Percentiles rank a stretch among this genome's conserved stretches.
phyloP scores from a whole-genome alignment of 2,329 filamentous ascomycete species.

The Arthrobotrys sinensis region DNA sequence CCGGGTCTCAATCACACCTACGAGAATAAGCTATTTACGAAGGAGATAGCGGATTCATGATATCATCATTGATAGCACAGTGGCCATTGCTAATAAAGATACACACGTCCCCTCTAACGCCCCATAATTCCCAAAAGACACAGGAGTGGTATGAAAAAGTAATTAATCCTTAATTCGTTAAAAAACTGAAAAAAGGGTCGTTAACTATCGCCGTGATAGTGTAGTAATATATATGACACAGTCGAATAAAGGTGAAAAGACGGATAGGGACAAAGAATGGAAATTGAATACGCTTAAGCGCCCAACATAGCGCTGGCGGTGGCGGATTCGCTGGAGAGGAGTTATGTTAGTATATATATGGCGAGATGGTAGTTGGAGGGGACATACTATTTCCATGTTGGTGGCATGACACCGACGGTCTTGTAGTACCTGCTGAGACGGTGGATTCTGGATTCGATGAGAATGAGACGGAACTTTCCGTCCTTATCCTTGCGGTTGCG shows the following conservation, averaged over 20 bases:
- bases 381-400: constrained; percentile 64
- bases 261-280: background rate
- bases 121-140: constrained; percentile 12
- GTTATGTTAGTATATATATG: constrained; percentile 17
- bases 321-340: constrained; percentile 50
- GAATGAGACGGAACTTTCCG: constrained; percentile 99
- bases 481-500: constrained; percentile 99
- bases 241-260: constrained; percentile 34
- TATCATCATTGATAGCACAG: constrained; percentile 34
- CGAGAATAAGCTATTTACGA: no score
- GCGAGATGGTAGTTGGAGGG: background rate
- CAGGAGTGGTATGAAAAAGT: constrained; percentile 11
- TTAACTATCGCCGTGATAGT: constrained; percentile 44
- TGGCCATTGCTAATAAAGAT: constrained; percentile 21
- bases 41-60: constrained; percentile 9
- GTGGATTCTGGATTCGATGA: constrained; percentile 99
- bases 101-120: constrained; percentile 33
- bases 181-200: constrained; percentile 38
- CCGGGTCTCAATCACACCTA: no score
- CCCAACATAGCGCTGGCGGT: constrained; percentile 57
- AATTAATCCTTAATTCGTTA: constrained; percentile 49
- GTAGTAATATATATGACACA: constrained; percentile 55
- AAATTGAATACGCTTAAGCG: constrained; percentile 41
- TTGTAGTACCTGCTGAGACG: constrained; percentile 99
- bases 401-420: constrained; percentile 81